phyloP scores from a whole-genome alignment of 2,329 filamentous ascomycete species.

The Dryadomyces quercus-mongolicae region DNA sequence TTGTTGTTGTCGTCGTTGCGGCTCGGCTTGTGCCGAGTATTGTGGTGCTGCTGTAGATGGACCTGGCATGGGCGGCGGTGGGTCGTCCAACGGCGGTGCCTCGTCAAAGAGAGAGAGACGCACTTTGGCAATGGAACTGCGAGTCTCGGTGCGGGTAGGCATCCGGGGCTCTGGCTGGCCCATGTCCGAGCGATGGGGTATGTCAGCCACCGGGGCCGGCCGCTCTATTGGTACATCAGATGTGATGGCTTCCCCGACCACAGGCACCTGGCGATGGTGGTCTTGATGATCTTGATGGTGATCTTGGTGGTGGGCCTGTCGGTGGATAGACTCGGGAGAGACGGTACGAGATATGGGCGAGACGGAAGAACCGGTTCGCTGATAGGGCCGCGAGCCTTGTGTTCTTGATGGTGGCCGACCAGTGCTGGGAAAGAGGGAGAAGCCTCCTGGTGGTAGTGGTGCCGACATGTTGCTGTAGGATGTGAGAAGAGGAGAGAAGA shows the following conservation, averaged over 20 bases:
- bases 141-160: conserved; percentile 31
- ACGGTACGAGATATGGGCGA: background rate
- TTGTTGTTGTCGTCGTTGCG: conserved; percentile 9
- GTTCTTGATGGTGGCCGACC: conserved; percentile 31
- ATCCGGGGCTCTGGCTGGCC: conserved; percentile 36
- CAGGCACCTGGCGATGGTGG: background rate
- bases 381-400: conserved; percentile 17
- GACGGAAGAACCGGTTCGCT: background rate
- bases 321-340: background rate
- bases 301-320: background rate
- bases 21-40: background rate
- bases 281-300: background rate
- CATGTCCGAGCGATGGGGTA: conserved; percentile 34
- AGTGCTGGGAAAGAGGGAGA: conserved; percentile 46
- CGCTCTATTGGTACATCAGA: conserved; percentile 22
- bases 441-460: conserved; percentile 29
- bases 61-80: conserved; percentile 9
- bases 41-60: conserved; percentile 8
- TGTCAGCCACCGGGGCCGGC: conserved; percentile 27
- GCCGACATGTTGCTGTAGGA: conserved; percentile 23
- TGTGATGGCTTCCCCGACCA: conserved; percentile 9
- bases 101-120: conserved; percentile 24
- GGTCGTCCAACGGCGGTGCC: conserved; percentile 7
- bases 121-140: conserved; percentile 45
- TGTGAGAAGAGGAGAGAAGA: background rate